Base-by-base conservation (phyloP, 2,329 filamentous ascomycete species). In the Teratosphaeria zuluensis region DNA sequence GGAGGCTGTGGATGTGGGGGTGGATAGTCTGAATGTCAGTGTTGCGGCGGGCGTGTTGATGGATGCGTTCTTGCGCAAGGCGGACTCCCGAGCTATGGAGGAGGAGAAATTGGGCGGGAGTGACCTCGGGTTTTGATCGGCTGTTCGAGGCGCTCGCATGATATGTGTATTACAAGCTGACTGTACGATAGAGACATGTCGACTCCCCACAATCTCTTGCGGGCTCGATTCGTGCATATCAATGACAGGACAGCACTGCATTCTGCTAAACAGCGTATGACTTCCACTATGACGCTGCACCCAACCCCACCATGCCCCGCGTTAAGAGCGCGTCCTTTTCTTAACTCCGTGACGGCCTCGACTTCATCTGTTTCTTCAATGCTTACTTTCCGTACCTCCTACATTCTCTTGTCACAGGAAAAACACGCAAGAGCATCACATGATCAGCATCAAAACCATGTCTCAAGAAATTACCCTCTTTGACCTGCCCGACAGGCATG, bases 11-110 rank as follows among this genome's bases (percentile, higher is more conserved):
- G 70, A 81, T 68, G 71, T 84, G 64, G 70, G 80, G 1, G 84
- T 99, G 2, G 92, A 97, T 73, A 96, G 91, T 72, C 75, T 99
- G 71, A 97, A 99, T 70, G 94, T 97, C 46, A 90, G 89, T 69
- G 92, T 95, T 21, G 92, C 94, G 1, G 84, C 89, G 6, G 90
- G 84, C 0, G 76, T 97, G 54, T 75, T 97, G 55, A 86, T 86
- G 62, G 81, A 86, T 63, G 78, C 86, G 0, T 90, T 94, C 68
- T 55, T 70, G 59, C 58, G 66, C 33, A 58, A 48, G 52, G 51
- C 58, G 12, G 38, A n/a, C 16, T 16, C n/a, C 42, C 16, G n/a
- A 1, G 42, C n/a, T 9, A n/a, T n/a, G n/a, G 19, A 48, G 42
- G 14, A 19, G 16, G 42, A 8, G 16, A 48, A 48, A 9, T 1